phyloP scores from a whole-genome alignment of 306 rosid species.

The Dicorynia guianensis region DNA sequence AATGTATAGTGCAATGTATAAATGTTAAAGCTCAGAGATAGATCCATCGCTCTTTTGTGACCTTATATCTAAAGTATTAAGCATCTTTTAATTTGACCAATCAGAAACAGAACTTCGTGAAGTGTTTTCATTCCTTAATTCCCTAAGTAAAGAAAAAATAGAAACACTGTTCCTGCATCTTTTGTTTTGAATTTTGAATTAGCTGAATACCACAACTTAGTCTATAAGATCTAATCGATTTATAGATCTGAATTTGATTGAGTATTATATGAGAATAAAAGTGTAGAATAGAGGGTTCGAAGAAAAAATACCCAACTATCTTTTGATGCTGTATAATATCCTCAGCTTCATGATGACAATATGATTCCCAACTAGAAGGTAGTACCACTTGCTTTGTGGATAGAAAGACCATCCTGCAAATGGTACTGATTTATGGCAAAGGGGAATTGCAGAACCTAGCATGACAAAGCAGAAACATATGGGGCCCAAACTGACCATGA shows the following conservation, averaged over 20 bases:
- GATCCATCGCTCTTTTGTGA: neutral
- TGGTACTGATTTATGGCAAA: neutral
- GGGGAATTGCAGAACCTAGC: constrained; percentile 21
- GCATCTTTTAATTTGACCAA: neutral
- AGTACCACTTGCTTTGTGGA: constrained; percentile 18
- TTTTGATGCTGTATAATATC: neutral
- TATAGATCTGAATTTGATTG: too few species aligned
- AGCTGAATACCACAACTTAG: too few species aligned
- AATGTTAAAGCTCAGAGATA: too few species aligned
- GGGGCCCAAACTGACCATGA: constrained; percentile 40
- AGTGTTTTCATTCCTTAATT: neutral
- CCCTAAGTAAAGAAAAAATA: constrained; percentile 9
- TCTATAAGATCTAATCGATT: too few species aligned
- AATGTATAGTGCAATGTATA: neutral
- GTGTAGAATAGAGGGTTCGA: too few species aligned
- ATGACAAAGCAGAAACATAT: neutral
- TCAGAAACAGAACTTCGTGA: neutral
- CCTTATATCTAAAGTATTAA: neutral
- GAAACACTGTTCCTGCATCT: too few species aligned
- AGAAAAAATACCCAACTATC: neutral
- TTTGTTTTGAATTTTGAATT: too few species aligned
- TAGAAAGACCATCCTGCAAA: constrained; percentile 37
- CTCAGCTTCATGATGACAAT: constrained; percentile 2
- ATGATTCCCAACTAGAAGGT: constrained; percentile 31
- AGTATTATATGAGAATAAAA: too few species aligned